These are phyloP conservation scores for Salix koriyanagi DNA, from an alignment of 345 rosid genomes.

Conservation along the genomic window DNA sequence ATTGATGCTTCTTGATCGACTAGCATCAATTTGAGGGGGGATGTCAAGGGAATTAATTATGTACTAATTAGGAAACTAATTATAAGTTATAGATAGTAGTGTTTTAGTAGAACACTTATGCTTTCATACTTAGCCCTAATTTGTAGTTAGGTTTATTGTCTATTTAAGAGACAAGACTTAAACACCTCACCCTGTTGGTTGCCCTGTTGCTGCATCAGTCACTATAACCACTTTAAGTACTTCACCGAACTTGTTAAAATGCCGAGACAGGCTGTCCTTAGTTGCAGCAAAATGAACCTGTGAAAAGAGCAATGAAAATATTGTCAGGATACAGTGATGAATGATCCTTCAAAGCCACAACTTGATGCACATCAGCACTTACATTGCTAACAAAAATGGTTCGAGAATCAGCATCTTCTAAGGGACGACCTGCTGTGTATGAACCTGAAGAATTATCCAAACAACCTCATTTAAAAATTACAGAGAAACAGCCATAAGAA, in stretches of 20 bases:
- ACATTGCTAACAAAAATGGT: conserved; percentile 91
- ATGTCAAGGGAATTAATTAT: no score
- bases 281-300: conserved; percentile 99
- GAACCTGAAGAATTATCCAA: conserved; percentile 43
- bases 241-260: conserved; percentile 88
- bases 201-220: conserved; percentile 86
- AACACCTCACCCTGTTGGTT: conserved; percentile 72
- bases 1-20: no score
- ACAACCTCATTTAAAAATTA: neutral
- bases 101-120: no score
- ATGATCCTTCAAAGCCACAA: neutral
- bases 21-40: no score
- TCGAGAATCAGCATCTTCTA: conserved; percentile 83
- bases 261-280: conserved; percentile 83
- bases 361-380: conserved; percentile 20
- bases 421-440: conserved; percentile 47
- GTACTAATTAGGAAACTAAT: no score
- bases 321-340: conserved; percentile 11
- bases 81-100: no score
- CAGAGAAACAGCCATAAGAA: neutral
- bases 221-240: conserved; percentile 81
- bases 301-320: conserved; percentile 16
- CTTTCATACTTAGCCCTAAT: no score
- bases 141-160: no score
- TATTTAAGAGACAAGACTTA: no score